Base-by-base conservation (phyloP, 352 stramenopile genomes). In the Globisporangium spinosum region DNA sequence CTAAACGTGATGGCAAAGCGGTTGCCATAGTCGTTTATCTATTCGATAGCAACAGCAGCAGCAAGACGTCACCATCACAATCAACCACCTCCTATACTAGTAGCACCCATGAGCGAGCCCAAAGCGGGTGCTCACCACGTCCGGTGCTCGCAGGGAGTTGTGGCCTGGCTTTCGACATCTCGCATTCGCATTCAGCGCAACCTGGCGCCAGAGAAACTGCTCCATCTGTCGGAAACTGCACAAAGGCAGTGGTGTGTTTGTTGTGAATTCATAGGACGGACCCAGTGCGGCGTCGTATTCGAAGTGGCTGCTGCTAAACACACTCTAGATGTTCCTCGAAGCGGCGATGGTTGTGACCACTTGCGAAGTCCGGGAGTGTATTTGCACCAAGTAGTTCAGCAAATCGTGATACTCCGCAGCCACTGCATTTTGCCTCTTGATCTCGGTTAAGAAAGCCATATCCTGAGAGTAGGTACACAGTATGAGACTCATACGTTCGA, bases 121-220 rank as follows among this genome's bases (percentile, higher is more conserved):
- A 43, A 38, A 38, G 10, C 2, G 35, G 35, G 35, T 12, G 12
- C 35, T 12, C 10, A 43, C 35, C 35, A 13, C 9, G 1, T 43
- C 35, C 12, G 35, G 25, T 2, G 20, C 9, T 17, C 43, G 4
- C 7, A 56, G 2, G 0, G 10, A 45, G 2, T 32, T 10, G 15
- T 66, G 32, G n/a, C 17, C n/a, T 1, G 47, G 12, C 27, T 49
- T 51, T 2, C 3, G 8, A 29, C 60, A 59, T 3, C 38, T 10
- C 20, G 58, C n/a, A 12, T 10, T 32, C 4, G 43, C 0, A n/a
- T 43, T 58, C 59, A 35, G n/a, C 1, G 20, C 5, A 3, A 68
- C 29, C 1, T 58, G 55, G 1, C 2, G n/a, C 53, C 62, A 68
- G 13, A 68, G n/a, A 25, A 57, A 63, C 23, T 47, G 25, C 38